Evolutionary conservation across 805 yeast genomes (phyloP).

Genomic region (Candida bentonensis): DNA sequence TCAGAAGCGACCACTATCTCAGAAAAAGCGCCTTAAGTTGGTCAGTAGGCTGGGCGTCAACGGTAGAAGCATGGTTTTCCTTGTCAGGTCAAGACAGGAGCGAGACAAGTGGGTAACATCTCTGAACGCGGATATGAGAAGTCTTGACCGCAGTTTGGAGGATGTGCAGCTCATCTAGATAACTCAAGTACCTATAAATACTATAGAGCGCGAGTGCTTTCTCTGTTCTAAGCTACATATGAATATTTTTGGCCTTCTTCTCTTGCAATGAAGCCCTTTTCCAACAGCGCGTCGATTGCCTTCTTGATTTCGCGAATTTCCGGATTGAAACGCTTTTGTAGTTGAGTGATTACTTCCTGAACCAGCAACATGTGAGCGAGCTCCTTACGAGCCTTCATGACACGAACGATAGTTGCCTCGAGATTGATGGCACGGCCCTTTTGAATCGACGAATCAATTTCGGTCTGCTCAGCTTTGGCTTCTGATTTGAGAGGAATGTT

Average conservation of each 20-base stretch:
- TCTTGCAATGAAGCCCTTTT: constrained; percentile 72
- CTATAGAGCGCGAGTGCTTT: too few species aligned
- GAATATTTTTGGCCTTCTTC: constrained; percentile 61
- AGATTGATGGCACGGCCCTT: constrained; percentile 76
- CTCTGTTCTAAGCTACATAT: constrained; percentile 47
- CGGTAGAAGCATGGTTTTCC: constrained; percentile 57
- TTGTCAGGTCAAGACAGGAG: constrained; percentile 72
- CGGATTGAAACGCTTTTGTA: constrained; percentile 72
- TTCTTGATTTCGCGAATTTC: constrained; percentile 74
- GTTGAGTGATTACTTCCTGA: constrained; percentile 78
- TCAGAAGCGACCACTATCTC: constrained; percentile 34
- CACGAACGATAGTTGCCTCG: constrained; percentile 88
- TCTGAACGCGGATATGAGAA: constrained; percentile 20
- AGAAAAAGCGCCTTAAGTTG: constrained; percentile 13
- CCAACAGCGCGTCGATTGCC: constrained; percentile 73
- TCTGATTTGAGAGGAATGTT: constrained; percentile 42
- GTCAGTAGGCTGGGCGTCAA: constrained; percentile 47
- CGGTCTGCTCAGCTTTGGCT: constrained; percentile 54
- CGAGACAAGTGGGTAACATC: constrained; percentile 66
- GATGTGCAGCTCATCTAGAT: neutral
- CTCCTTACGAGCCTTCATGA: constrained; percentile 85
- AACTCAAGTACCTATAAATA: too few species aligned
- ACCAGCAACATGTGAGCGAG: constrained; percentile 68
- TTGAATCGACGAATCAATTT: constrained; percentile 65
- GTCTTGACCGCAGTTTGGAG: constrained; percentile 3